Percentiles rank a stretch among this genome's conserved stretches.
These are phyloP conservation scores for Lodderomyces metapsilosis DNA, from an alignment of 1,139 yeast genomes.

Conservation along the genomic window DNA sequence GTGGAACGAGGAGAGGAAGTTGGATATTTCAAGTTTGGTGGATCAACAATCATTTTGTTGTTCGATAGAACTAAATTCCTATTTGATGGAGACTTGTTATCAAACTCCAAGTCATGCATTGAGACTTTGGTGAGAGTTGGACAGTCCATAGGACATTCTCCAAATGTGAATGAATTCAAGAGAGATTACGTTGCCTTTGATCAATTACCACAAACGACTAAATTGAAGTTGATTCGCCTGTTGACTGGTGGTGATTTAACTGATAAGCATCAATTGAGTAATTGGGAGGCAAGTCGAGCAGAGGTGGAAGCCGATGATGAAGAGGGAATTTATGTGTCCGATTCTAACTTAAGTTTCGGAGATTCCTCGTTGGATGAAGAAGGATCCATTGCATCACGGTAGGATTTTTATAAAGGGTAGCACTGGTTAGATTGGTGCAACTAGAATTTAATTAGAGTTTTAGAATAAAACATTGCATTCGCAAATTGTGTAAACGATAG, in stretches of 20 bases:
- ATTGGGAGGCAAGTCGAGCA: slow-evolving; percentile 38
- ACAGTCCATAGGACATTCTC: slow-evolving; percentile 83
- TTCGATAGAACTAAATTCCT: slow-evolving; percentile 32
- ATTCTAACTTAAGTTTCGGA: neutral
- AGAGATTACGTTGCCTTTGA: slow-evolving; percentile 49
- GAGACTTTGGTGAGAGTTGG: slow-evolving; percentile 90
- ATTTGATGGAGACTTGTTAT: slow-evolving; percentile 72
- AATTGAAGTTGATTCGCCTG: slow-evolving; percentile 55
- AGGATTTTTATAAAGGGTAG: neutral
- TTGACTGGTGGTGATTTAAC: slow-evolving; percentile 56
- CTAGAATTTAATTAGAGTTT: too few relatives aligned
- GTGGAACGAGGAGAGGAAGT: slow-evolving; percentile 76
- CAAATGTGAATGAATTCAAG: slow-evolving; percentile 46
- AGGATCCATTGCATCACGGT: neutral
- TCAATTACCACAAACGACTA: slow-evolving; percentile 49
- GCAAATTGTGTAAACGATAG: too few relatives aligned
- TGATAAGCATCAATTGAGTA: slow-evolving; percentile 29
- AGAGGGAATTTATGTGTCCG: slow-evolving; percentile 8
- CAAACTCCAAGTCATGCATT: slow-evolving; percentile 65
- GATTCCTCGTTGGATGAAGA: slow-evolving; percentile 1
- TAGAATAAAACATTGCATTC: too few relatives aligned
- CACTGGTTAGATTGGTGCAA: too few relatives aligned
- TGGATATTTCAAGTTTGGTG: slow-evolving; percentile 96
- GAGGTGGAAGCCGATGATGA: slow-evolving; percentile 18
- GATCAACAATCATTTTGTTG: slow-evolving; percentile 75